These are phyloP conservation scores for Phytophthora ohioensis DNA, from an alignment of 352 stramenopile species.

Conservation along the genomic window DNA sequence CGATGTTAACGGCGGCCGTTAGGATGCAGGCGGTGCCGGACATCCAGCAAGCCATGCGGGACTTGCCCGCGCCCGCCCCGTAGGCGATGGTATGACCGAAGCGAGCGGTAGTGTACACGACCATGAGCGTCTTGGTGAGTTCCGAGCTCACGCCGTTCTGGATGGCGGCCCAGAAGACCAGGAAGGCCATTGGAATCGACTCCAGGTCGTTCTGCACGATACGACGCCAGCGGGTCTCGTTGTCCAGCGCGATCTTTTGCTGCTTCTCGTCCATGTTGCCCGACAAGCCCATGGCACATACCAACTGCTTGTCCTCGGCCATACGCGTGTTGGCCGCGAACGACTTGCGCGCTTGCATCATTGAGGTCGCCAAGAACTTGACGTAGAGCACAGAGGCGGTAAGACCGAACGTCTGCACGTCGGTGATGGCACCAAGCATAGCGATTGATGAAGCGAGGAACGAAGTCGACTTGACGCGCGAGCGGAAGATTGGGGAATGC, in stretches of 20 bases:
- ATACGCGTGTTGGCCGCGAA: slow-evolving; percentile 59
- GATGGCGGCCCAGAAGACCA: slow-evolving; percentile 53
- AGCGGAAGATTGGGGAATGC: slow-evolving; percentile 26
- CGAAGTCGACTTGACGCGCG: slow-evolving; percentile 10
- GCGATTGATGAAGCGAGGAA: neutral
- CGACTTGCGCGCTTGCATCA: slow-evolving; percentile 54
- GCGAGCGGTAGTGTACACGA: slow-evolving; percentile 53
- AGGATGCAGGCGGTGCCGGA: slow-evolving; percentile 35
- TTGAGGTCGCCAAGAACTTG: slow-evolving; percentile 65
- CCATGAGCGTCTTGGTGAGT: slow-evolving; percentile 44
- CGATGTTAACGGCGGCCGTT: slow-evolving; percentile 29
- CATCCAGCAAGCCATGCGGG: slow-evolving; percentile 45
- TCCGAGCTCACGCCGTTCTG: slow-evolving; percentile 45
- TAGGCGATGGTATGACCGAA: slow-evolving; percentile 55
- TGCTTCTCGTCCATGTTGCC: slow-evolving; percentile 34
- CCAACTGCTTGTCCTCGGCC: slow-evolving; percentile 47
- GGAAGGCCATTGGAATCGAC: slow-evolving; percentile 58
- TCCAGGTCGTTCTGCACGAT: slow-evolving; percentile 72
- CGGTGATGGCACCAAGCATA: slow-evolving; percentile 34
- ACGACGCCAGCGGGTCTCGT: slow-evolving; percentile 58
- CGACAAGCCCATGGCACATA: slow-evolving; percentile 35
- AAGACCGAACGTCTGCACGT: slow-evolving; percentile 45
- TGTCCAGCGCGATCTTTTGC: slow-evolving; percentile 29
- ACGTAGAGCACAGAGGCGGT: slow-evolving; percentile 54
- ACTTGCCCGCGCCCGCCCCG: slow-evolving; percentile 31